Percentiles rank a stretch among this genome's conserved stretches.
Conservation (phyloP, 441 rosid species). For the Adansonia grandidieri region DNA sequence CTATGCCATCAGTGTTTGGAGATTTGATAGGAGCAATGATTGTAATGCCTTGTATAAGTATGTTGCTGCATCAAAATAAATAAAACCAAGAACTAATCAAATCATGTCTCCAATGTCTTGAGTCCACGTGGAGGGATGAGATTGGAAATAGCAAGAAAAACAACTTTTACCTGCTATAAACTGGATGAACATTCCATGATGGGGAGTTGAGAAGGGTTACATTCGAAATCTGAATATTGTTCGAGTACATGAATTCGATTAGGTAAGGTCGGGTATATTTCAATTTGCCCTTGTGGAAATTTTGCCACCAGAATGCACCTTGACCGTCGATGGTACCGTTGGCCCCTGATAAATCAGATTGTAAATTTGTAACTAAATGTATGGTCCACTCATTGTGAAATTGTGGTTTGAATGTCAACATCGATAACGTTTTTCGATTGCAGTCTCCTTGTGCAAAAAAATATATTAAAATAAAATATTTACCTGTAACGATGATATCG, state of each 20-base stretch:
- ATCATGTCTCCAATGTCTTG: neutral
- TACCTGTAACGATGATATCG: conserved; percentile 66
- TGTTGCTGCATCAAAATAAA: conserved; percentile 41
- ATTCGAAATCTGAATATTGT: conserved; percentile 59
- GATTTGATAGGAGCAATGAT: conserved; percentile 67
- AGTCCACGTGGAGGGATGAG: neutral
- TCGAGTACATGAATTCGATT: conserved; percentile 61
- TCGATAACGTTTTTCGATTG: too few species aligned
- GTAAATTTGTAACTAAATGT: neutral
- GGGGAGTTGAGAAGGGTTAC: conserved; percentile 68
- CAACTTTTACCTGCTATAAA: conserved; percentile 57
- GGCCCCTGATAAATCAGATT: conserved; percentile 39
- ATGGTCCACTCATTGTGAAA: neutral
- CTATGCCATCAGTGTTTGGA: conserved; percentile 76
- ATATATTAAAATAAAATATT: neutral
- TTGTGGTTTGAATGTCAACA: too few species aligned
- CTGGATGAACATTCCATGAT: conserved; percentile 74
- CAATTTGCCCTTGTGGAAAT: conserved; percentile 62
- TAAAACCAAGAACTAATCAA: neutral
- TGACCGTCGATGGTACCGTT: conserved; percentile 76
- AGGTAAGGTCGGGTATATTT: conserved; percentile 72
- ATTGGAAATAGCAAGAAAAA: neutral
- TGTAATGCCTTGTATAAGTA: conserved; percentile 63
- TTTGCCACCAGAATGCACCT: conserved; percentile 76
- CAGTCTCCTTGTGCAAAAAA: too few species aligned